phyloP scores from a whole-genome alignment of 352 stramenopile genomes.

The Phytophthora rubi region DNA sequence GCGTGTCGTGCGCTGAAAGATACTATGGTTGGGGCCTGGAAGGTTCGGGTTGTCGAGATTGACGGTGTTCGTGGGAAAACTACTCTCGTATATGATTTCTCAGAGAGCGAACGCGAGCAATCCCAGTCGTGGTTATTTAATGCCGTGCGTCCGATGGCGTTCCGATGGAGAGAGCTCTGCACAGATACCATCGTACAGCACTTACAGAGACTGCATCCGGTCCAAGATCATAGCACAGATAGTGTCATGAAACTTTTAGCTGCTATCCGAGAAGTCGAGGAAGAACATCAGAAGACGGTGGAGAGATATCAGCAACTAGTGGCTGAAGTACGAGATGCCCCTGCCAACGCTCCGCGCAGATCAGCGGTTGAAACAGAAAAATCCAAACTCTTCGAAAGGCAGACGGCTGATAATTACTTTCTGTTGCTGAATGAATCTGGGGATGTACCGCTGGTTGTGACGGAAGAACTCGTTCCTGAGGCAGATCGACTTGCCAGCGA shows the following conservation, averaged over 20 bases:
- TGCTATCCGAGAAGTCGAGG: constrained; percentile 31
- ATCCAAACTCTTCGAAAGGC: constrained; percentile 30
- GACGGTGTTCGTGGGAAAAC: constrained; percentile 54
- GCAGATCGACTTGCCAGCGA: neutral
- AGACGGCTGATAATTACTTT: constrained; percentile 44
- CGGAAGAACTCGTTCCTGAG: too few species aligned
- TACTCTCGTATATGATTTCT: constrained; percentile 63
- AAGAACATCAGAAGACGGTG: constrained; percentile 12
- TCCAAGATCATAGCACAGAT: neutral
- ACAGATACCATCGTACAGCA: constrained; percentile 50
- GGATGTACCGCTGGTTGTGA: neutral
- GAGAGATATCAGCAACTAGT: constrained; percentile 20
- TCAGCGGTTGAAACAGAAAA: constrained; percentile 30
- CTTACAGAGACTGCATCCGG: constrained; percentile 10
- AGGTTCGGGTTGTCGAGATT: constrained; percentile 62
- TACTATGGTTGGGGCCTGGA: constrained; percentile 58
- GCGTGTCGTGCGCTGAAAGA: constrained; percentile 51
- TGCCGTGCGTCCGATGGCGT: constrained; percentile 44
- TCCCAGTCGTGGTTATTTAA: constrained; percentile 26
- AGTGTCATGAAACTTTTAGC: constrained; percentile 26
- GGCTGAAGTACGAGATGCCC: neutral
- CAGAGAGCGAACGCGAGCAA: constrained; percentile 41
- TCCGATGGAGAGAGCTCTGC: constrained; percentile 56
- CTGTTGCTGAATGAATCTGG: constrained; percentile 14
- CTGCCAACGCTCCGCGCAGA: constrained; percentile 2